Evolutionary conservation across 164 flowering plant genomes (phyloP).

Genomic region (Aristolochia californica): DNA sequence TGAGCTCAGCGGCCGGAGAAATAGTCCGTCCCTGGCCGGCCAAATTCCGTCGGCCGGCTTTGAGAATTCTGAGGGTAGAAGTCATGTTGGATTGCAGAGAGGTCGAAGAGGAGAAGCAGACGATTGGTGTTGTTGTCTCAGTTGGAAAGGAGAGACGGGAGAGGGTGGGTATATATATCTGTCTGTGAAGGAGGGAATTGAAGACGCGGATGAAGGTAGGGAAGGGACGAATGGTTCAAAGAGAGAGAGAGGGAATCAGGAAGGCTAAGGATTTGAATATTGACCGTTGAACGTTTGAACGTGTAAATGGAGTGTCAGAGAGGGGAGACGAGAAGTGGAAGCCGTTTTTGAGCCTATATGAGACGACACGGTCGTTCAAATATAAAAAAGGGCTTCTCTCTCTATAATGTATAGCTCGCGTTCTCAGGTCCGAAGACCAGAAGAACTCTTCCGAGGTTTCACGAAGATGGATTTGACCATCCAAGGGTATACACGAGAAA

Average conservation of each 20-base stretch:
- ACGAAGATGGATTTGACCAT: too few species aligned
- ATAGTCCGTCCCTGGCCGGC: slow-evolving; percentile 10
- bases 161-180: not conserved
- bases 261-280: slow-evolving; percentile 16
- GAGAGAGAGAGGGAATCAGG: too few species aligned
- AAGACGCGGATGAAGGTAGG: slow-evolving; percentile 2
- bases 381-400: too few species aligned
- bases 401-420: too few species aligned
- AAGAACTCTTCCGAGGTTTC: too few species aligned
- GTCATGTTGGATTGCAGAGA: slow-evolving; percentile 21
- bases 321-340: too few species aligned
- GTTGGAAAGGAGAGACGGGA: not conserved
- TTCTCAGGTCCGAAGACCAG: too few species aligned
- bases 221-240: slow-evolving; percentile 14
- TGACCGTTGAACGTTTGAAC: slow-evolving; percentile 34
- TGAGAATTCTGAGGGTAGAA: slow-evolving; percentile 35
- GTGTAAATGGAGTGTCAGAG: slow-evolving; percentile 2
- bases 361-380: too few species aligned
- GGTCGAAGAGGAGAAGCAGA: not conserved
- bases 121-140: not conserved
- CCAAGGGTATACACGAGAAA: too few species aligned
- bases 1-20: slow-evolving; percentile 18
- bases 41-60: slow-evolving; percentile 15
- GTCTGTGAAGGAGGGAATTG: too few species aligned
- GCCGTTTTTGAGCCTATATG: too few species aligned